Evolutionary conservation across 2,329 filamentous ascomycete species (phyloP), one percentile per base, ranked within the genome.

Genomic region (Pseudogymnoascus sp.): DNA sequence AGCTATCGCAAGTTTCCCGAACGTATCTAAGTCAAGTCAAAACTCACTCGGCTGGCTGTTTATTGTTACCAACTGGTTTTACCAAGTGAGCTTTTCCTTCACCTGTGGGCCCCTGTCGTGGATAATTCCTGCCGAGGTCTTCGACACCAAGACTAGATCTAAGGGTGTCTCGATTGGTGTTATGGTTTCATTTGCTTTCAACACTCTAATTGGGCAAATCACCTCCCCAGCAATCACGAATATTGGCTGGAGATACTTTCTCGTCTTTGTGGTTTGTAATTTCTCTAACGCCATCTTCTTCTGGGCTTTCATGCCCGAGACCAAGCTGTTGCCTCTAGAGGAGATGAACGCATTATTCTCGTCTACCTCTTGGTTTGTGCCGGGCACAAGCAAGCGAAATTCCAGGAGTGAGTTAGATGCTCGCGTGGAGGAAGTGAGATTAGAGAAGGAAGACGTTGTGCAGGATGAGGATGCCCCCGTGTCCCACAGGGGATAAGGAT

Each of bases 121-220:
- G 33, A 66, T 66, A 17, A 67, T 67, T 37, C 78, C 77, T 13
- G 80, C 83, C 15, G 82, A 85, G 67, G 80, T 85, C 1, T 87
- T 87, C 73, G 83, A 87, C 69, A 87, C 83, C 0, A 77, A 80
- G 26, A 87, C 84, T 0, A 77, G 84, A 60, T 77, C 81, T 2
- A 85, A 84, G 72, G 83, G 83, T 69, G 82, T 86, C 2, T 83
- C 82, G 4, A 79, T 86, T 63, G 82, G 81, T 0, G 83, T 81
- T 0, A 85, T 85, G 82, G 76, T 75, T 0, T 79, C 77, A 10
- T 87, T 85, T 69, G 83, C 84, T 0, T 86, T 86, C 75, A 87
- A 87, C 72, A 87, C 84, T n/a, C 82, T 87, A 81, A 87, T 87
- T 62, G 84, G 84, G 1, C 84, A 87, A 69, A 79, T 85, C 23